Conservation (phyloP, 1,284 basidiomycete genomes). For the Dichomitus squalens region DNA sequence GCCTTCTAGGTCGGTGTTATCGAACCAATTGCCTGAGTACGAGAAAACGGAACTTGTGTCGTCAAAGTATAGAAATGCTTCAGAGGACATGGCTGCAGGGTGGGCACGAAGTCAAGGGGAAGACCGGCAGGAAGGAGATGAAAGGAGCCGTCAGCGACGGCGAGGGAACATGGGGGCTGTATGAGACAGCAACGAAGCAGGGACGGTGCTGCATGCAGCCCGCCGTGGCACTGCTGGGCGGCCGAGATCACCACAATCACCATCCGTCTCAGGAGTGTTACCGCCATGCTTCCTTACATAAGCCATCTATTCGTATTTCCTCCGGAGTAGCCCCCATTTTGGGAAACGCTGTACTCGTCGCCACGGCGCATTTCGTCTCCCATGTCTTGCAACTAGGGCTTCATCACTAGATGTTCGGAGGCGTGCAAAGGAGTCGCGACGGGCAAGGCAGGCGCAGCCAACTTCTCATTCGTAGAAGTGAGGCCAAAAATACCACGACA, state of each 20-base stretch:
- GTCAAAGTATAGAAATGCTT: conserved; percentile 16
- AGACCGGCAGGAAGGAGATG: not conserved
- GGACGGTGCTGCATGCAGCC: not conserved
- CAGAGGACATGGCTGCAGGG: conserved; percentile 1
- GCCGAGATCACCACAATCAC: conserved; percentile 6
- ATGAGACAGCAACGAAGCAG: not conserved
- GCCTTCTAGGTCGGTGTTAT: conserved; percentile 1
- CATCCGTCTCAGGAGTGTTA: not conserved
- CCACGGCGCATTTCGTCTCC: not conserved
- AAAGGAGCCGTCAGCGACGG: not conserved
- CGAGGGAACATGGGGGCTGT: not conserved
- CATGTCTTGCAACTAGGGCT: not conserved
- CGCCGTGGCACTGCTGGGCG: conserved; percentile 4
- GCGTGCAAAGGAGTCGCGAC: too few relatives aligned
- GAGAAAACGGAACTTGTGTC: conserved; percentile 13
- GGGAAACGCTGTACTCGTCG: too few relatives aligned
- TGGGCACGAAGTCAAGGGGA: not conserved
- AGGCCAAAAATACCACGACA: not conserved
- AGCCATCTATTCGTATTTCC: too few relatives aligned
- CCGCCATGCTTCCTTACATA: not conserved
- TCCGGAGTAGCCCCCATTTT: too few relatives aligned
- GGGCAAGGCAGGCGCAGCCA: not conserved
- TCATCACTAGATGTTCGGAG: too few relatives aligned
- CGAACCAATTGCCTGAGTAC: conserved; percentile 14
- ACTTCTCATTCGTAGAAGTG: not conserved